These are phyloP conservation scores for Aschersonia sp. DNA, from an alignment of 2,329 filamentous ascomycete genomes.

Conservation along the genomic window DNA sequence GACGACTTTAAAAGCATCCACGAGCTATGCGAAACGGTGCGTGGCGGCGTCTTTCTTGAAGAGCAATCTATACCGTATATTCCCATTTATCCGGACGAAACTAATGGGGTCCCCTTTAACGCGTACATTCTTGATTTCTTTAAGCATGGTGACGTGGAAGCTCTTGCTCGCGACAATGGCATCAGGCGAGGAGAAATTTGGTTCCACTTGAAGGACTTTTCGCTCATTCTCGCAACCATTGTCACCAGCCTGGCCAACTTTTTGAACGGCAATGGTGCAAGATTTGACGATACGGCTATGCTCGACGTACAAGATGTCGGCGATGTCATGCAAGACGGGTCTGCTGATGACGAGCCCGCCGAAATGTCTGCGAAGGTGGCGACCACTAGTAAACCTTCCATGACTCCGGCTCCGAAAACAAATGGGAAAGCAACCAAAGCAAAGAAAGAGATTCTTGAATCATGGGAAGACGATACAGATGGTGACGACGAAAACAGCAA, in stretches of 20 bases:
- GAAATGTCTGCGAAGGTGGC: background rate
- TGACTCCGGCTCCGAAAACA: background rate
- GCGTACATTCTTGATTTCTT: slow-evolving; percentile 65
- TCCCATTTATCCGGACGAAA: slow-evolving; percentile 42
- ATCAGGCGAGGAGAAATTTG: slow-evolving; percentile 51
- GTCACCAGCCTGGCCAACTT: slow-evolving; percentile 47
- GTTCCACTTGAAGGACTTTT: slow-evolving; percentile 52
- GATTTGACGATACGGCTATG: slow-evolving; percentile 13
- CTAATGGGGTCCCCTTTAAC: slow-evolving; percentile 35
- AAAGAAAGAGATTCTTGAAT: background rate
- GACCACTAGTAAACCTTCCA: background rate
- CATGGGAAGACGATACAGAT: background rate
- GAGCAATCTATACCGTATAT: slow-evolving; percentile 58
- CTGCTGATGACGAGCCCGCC: background rate
- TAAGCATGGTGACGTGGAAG: slow-evolving; percentile 51
- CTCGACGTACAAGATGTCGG: slow-evolving; percentile 28
- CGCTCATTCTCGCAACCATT: slow-evolving; percentile 51
- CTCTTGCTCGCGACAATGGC: slow-evolving; percentile 48
- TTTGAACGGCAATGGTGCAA: slow-evolving; percentile 19
- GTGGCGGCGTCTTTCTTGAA: slow-evolving; percentile 60
- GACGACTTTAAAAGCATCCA: slow-evolving; percentile 50
- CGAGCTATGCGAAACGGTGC: slow-evolving; percentile 51
- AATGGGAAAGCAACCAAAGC: background rate
- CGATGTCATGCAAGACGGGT: slow-evolving; percentile 26
- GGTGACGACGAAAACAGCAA: background rate